A percentile compares a stretch with the other conserved stretches of the same genome.
These are phyloP conservation scores for Magnusiomyces tetraspermus DNA, from an alignment of 1,139 yeast species.

Conservation along the genomic window DNA sequence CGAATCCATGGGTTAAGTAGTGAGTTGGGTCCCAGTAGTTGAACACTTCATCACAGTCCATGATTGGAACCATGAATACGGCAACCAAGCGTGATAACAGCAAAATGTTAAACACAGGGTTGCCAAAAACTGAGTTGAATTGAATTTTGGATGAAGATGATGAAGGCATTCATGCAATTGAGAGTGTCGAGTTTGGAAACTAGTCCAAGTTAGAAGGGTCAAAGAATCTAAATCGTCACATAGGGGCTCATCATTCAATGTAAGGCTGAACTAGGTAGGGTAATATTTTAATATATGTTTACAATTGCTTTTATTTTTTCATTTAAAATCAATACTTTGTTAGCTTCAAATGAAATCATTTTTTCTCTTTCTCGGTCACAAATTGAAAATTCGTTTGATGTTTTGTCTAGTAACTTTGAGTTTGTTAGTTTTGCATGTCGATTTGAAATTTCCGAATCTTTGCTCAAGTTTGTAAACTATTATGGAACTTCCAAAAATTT, in stretches of 20 bases:
- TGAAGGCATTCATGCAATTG: neutral
- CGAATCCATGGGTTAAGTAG: constrained; percentile 66
- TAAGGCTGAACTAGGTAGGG: no score
- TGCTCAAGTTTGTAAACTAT: constrained; percentile 4
- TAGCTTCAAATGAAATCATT: neutral
- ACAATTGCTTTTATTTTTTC: no score
- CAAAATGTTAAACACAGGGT: neutral
- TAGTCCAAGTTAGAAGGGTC: no score
- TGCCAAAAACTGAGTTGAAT: neutral
- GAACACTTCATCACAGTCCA: constrained; percentile 82
- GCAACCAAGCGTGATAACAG: constrained; percentile 38
- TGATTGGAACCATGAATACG: constrained; percentile 52
- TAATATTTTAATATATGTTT: no score
- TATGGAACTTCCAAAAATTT: neutral
- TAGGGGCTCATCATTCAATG: no score
- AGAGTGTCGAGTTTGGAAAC: no score
- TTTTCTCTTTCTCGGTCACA: neutral
- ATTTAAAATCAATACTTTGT: neutral
- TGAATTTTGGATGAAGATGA: neutral
- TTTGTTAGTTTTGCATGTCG: constrained; percentile 14
- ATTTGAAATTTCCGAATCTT: constrained; percentile 12
- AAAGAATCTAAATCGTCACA: no score
- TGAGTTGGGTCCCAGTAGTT: constrained; percentile 92
- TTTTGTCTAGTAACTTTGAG: constrained; percentile 13
- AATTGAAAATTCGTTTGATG: constrained; percentile 5